Evolutionary conservation across 2,329 filamentous ascomycete species (phyloP).

Genomic region (Aspergillus fumigatiaffinis): DNA sequence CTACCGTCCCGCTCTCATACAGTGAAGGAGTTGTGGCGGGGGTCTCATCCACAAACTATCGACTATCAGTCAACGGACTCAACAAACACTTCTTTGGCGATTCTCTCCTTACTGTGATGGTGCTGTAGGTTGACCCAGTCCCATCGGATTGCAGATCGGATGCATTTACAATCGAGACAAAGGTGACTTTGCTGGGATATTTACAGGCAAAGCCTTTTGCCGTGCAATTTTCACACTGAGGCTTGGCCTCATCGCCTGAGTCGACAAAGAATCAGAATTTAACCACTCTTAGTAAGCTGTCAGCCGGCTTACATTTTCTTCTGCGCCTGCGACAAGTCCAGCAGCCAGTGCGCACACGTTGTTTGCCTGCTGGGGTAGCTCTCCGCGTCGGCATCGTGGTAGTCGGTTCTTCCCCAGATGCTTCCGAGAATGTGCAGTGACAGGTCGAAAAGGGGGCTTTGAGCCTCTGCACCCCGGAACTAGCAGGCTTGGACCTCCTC

Average conservation of each 20-base stretch:
- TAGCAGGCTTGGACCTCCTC: not conserved
- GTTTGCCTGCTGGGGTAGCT: constrained; percentile 20
- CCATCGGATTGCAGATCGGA: constrained; percentile 2
- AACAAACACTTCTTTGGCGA: not conserved
- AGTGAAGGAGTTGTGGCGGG: not conserved
- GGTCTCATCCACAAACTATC: not conserved
- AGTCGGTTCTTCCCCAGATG: not conserved
- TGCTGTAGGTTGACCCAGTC: constrained; percentile 9
- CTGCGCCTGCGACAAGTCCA: constrained; percentile 22
- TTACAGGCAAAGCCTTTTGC: constrained; percentile 21
- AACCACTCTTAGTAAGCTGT: no score
- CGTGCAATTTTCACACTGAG: constrained; percentile 21
- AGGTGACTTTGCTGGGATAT: constrained; percentile 20
- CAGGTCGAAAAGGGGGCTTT: constrained; percentile 1
- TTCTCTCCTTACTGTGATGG: constrained; percentile 15
- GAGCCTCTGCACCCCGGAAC: constrained; percentile 3
- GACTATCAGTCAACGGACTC: not conserved
- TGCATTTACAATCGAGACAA: constrained; percentile 12
- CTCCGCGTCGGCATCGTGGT: constrained; percentile 8
- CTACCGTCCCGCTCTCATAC: not conserved
- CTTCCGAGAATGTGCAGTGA: not conserved
- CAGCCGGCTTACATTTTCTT: constrained; percentile 18
- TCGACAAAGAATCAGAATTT: not conserved
- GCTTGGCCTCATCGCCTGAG: constrained; percentile 23
- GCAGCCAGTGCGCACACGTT: constrained; percentile 24